phyloP scores from a whole-genome alignment of 1,284 basidiomycete genomes.

The Cutaneotrichosporon sp. region DNA sequence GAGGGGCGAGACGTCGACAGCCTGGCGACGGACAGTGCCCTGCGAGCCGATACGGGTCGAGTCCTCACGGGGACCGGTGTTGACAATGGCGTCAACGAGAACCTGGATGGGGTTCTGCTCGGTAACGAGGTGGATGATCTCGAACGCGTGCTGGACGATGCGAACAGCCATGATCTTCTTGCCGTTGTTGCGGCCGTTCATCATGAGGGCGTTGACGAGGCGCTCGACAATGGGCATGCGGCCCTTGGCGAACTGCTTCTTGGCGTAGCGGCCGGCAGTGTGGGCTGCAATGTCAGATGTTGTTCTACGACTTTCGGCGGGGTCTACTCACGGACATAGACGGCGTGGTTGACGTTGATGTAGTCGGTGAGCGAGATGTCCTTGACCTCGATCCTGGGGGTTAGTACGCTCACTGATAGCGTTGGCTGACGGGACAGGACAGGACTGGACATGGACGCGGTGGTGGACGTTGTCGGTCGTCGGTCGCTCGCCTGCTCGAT shows the following conservation, averaged over 20 bases:
- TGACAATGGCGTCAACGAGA: constrained; percentile 94
- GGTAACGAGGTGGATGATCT: constrained; percentile 99
- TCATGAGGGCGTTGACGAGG: constrained; percentile 98
- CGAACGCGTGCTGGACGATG: constrained; percentile 99
- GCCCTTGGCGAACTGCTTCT: constrained; percentile 99
- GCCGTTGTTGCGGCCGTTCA: constrained; percentile 99
- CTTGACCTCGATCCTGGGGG: constrained; percentile 88
- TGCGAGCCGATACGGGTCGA: constrained; percentile 99
- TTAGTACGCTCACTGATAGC: not conserved
- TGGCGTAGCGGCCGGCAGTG: constrained; percentile 98
- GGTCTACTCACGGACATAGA: constrained; percentile 68
- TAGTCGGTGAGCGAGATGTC: constrained; percentile 99
- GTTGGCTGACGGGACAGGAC: not conserved
- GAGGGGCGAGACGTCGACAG: constrained; percentile 98
- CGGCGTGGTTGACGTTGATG: constrained; percentile 98
- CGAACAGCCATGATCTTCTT: constrained; percentile 99
- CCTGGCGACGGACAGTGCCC: constrained; percentile 99
- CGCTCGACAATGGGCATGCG: constrained; percentile 99
- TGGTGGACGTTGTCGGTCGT: not conserved
- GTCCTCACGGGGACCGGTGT: constrained; percentile 99
- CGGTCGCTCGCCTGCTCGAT: not conserved
- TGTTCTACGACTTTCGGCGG: not conserved
- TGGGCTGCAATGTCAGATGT: constrained; percentile 60
- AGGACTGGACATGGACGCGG: not conserved
- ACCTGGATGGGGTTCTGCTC: constrained; percentile 99